Conservation (phyloP, 768 basidiomycete species). For the Fibroporia radiculosa region DNA sequence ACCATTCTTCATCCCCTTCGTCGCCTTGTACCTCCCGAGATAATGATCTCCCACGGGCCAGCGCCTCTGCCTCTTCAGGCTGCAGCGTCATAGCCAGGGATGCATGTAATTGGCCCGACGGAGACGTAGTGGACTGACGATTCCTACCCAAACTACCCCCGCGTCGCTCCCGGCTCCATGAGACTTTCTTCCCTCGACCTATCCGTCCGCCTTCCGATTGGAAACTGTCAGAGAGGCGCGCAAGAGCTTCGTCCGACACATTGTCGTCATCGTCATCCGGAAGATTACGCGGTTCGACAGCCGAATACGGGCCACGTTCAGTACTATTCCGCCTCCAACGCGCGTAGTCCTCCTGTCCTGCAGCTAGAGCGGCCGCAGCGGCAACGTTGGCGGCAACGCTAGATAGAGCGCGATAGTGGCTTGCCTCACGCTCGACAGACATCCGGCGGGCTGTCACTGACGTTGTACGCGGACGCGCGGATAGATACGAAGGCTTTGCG, state of each 20-base stretch:
- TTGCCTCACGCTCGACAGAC: conserved; percentile 45
- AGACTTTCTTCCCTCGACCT: conserved; percentile 43
- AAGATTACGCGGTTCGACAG: conserved; percentile 9
- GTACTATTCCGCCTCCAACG: conserved; percentile 26
- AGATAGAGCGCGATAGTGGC: conserved; percentile 64
- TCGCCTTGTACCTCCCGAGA: conserved; percentile 28
- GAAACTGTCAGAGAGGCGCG: conserved; percentile 65
- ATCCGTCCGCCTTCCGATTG: conserved; percentile 60
- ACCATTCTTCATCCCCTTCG: conserved; percentile 19
- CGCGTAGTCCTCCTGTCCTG: conserved; percentile 44
- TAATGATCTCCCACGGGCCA: conserved; percentile 37
- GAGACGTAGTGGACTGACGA: conserved; percentile 13
- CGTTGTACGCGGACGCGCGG: conserved; percentile 35
- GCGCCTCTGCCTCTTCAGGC: conserved; percentile 16
- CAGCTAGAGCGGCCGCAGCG: conserved; percentile 60
- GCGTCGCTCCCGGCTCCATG: conserved; percentile 61
- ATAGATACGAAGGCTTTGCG: conserved; percentile 28
- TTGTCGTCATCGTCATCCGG: conserved; percentile 34
- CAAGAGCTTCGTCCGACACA: conserved; percentile 42
- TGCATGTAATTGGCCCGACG: conserved; percentile 19
- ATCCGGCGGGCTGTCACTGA: conserved; percentile 34
- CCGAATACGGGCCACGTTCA: conserved; percentile 18
- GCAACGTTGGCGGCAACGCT: conserved; percentile 67
- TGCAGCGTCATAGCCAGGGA: conserved; percentile 26
- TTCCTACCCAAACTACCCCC: conserved; percentile 38